These are phyloP conservation scores for Rhizophora apiculata DNA, from an alignment of 345 rosid genomes.

Conservation along the genomic window DNA sequence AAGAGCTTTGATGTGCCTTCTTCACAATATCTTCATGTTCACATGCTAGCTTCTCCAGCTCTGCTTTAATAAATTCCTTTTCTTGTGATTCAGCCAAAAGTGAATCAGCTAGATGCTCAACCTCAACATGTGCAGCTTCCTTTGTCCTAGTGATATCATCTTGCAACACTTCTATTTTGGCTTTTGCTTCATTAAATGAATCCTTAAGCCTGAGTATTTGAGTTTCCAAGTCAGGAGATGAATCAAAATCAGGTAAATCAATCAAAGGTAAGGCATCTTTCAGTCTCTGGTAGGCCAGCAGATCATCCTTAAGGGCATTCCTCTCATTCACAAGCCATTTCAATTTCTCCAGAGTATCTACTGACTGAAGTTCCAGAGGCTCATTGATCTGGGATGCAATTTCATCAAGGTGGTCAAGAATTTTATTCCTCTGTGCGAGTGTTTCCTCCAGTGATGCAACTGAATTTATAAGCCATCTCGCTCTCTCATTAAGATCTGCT, in stretches of 20 bases:
- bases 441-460: constrained; percentile 20
- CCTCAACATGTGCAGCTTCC: constrained; percentile 43
- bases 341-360: constrained; percentile 18
- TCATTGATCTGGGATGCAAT: constrained; percentile 10
- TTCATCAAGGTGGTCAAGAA: constrained; percentile 20
- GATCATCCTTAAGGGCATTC: constrained; percentile 42
- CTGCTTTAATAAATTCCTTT: constrained; percentile 49
- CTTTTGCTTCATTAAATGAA: constrained; percentile 50
- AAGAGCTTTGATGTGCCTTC: constrained; percentile 36
- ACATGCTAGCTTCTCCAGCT: constrained; percentile 39
- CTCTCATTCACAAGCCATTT: constrained; percentile 60
- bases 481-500: constrained; percentile 13
- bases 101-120: constrained; percentile 52
- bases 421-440: constrained; percentile 14
- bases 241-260: constrained; percentile 58
- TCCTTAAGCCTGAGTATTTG: constrained; percentile 65
- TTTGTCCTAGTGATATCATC: constrained; percentile 42
- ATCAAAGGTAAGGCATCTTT: constrained; percentile 49
- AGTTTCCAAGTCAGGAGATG: constrained; percentile 54
- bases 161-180: constrained; percentile 45
- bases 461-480: constrained; percentile 23
- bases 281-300: constrained; percentile 51
- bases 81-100: constrained; percentile 61
- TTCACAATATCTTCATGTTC: constrained; percentile 43
- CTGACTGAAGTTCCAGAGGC: constrained; percentile 17